phyloP scores from a whole-genome alignment of 371 early-diverging fungal species.

The Phascolomyces articulosus region DNA sequence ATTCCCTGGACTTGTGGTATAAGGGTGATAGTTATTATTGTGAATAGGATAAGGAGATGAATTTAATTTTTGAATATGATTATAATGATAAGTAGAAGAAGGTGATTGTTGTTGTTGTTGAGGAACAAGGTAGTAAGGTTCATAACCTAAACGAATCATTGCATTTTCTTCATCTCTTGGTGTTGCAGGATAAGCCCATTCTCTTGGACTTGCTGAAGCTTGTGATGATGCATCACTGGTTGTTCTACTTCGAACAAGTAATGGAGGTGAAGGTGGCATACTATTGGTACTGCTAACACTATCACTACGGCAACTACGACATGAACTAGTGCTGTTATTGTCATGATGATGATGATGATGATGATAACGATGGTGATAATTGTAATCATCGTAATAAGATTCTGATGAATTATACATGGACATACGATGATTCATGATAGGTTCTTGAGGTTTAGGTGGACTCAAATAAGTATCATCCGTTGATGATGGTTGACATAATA shows the following conservation, averaged over 20 bases:
- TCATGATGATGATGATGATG: neutral
- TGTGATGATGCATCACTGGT: constrained; percentile 14
- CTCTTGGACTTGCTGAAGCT: constrained; percentile 12
- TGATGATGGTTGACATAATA: constrained; percentile 30
- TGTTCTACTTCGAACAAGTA: constrained; percentile 13
- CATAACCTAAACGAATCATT: neutral
- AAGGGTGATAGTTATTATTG: too few species aligned
- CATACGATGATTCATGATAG: neutral
- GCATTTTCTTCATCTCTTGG: constrained; percentile 10
- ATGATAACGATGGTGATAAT: neutral
- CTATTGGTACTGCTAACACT: constrained; percentile 4
- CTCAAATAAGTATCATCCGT: constrained; percentile 11
- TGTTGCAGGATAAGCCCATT: constrained; percentile 16
- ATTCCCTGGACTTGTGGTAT: neutral
- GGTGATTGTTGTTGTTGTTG: constrained; percentile 1
- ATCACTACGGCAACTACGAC: neutral
- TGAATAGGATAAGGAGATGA: too few species aligned
- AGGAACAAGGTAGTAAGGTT: constrained; percentile 2
- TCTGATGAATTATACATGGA: neutral
- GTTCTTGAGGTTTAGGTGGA: constrained; percentile 1
- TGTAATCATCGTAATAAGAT: neutral
- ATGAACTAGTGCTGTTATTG: neutral
- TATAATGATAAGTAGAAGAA: too few species aligned
- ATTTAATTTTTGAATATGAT: too few species aligned
- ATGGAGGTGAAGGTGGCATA: constrained; percentile 8